Base-by-base conservation (phyloP, 2,329 filamentous ascomycete species). In the Dothideomycetes sp. region DNA sequence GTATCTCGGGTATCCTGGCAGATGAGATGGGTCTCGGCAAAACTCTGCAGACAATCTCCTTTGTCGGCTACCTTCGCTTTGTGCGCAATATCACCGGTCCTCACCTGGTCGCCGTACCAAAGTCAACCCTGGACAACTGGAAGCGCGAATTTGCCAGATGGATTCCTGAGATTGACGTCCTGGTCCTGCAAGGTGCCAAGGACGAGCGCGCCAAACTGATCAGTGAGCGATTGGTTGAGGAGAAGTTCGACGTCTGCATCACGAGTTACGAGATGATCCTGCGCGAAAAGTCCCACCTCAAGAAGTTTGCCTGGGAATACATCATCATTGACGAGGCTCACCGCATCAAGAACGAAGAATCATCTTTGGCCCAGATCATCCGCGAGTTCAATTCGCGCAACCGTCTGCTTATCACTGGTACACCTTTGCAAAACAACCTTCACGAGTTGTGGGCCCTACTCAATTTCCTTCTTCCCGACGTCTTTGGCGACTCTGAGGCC, bases 181-280 rank as follows among this genome's bases (percentile, higher is more conserved):
- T 98, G 25, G 86, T 98, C 9, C 73, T 98, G 6, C 91, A 96
- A 60, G 91, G 91, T 48, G 84, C 83, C 47, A 98, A 98, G 61
- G 91, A 98, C 7, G 87, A 95, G 64, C 84, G 91, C 31, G 77
- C 87, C 47, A 70, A 78, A 33, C 72, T 98, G 40, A 96, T 98
- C 62, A 85, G 86, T 49, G 85, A 94, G 12, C 83, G 85, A 4
- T 71, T 98, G n/a, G 73, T 93, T 13, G 84, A 93, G 45, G 87
- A 95, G 60, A 85, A 94, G 50, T 98, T 98, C 52, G 91, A 98
- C 55, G 89, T 96, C 13, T 95, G 89, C 65, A 84, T 98, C 59
- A 98, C 91, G 11, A 95, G 88, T 61, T 98, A 98, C 65, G 91
- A 98, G 62, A 96, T 98, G 89, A 87, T 98, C 45, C 71, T 98